phyloP scores from a whole-genome alignment of 1,139 yeast species.

The Taphrina populina region DNA sequence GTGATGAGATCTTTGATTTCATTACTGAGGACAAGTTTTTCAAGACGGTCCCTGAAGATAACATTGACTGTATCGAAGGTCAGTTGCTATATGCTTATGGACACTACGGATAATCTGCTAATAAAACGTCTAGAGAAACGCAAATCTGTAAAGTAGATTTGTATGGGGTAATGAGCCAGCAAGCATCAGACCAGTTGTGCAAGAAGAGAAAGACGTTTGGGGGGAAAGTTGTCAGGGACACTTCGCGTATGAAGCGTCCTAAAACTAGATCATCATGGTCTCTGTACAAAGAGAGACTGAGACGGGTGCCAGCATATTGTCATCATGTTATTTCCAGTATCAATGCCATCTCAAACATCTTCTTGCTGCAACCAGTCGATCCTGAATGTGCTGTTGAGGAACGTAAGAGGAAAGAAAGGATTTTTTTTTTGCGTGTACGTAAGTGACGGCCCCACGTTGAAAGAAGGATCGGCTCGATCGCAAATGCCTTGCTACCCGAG shows the following conservation, averaged over 20 bases:
- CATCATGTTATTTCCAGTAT: conserved; percentile 11
- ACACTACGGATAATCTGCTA: neutral
- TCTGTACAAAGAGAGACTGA: conserved; percentile 33
- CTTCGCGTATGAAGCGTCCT: conserved; percentile 31
- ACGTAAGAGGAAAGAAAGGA: too few relatives aligned
- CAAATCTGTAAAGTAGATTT: conserved; percentile 20
- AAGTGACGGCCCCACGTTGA: too few relatives aligned
- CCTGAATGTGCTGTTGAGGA: too few relatives aligned
- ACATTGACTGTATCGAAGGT: conserved; percentile 37
- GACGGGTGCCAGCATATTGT: conserved; percentile 33
- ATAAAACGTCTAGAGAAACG: conserved; percentile 10
- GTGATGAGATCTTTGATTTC: conserved; percentile 83
- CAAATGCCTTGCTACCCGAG: too few relatives aligned
- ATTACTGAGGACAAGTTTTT: conserved; percentile 58
- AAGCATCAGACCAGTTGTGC: neutral
- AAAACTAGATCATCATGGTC: conserved; percentile 30
- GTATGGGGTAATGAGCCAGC: neutral
- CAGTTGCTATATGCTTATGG: neutral
- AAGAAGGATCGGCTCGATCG: too few relatives aligned
- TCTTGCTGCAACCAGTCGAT: too few relatives aligned
- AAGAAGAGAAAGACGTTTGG: neutral
- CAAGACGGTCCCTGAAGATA: conserved; percentile 51
- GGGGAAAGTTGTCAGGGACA: conserved; percentile 30
- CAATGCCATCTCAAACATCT: conserved; percentile 1
- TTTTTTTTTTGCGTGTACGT: too few relatives aligned